A percentile compares a stretch with the other conserved stretches of the same genome.
These are phyloP conservation scores for Boletus fagicola DNA, from an alignment of 768 basidiomycete genomes.

Conservation along the genomic window DNA sequence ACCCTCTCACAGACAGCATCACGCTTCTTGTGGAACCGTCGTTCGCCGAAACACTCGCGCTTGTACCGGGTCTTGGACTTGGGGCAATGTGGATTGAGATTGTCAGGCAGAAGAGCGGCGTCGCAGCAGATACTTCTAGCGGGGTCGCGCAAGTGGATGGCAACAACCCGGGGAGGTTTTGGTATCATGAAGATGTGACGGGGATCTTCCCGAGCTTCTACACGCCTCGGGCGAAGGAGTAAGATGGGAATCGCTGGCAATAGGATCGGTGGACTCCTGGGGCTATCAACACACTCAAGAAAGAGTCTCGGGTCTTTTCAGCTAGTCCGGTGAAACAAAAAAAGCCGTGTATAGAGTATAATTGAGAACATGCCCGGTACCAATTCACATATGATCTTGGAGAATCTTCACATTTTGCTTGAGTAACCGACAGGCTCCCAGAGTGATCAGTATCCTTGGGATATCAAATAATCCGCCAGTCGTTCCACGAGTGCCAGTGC, in stretches of 20 bases:
- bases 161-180: constrained; percentile 32
- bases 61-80: constrained; percentile 54
- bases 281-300: not conserved
- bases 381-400: constrained; percentile 6
- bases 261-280: not conserved
- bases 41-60: constrained; percentile 39
- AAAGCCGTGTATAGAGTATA: not conserved
- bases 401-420: not conserved
- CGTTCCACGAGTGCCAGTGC: constrained; percentile 21
- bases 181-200: constrained; percentile 61
- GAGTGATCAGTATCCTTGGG: constrained; percentile 20
- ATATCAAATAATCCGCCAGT: constrained; percentile 26
- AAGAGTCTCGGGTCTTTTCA: not conserved
- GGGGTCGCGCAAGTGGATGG: constrained; percentile 8
- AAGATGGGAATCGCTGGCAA: not conserved
- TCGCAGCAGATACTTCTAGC: not conserved
- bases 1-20: constrained; percentile 58
- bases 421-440: not conserved
- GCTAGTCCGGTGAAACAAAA: not conserved
- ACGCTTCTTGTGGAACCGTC: constrained; percentile 52
- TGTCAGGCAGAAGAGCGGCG: constrained; percentile 35
- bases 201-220: constrained; percentile 56
- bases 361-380: not conserved
- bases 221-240: constrained; percentile 24
- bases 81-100: constrained; percentile 71